phyloP scores from a whole-genome alignment of 169 alveolate species.

The Eimeria tenella region DNA sequence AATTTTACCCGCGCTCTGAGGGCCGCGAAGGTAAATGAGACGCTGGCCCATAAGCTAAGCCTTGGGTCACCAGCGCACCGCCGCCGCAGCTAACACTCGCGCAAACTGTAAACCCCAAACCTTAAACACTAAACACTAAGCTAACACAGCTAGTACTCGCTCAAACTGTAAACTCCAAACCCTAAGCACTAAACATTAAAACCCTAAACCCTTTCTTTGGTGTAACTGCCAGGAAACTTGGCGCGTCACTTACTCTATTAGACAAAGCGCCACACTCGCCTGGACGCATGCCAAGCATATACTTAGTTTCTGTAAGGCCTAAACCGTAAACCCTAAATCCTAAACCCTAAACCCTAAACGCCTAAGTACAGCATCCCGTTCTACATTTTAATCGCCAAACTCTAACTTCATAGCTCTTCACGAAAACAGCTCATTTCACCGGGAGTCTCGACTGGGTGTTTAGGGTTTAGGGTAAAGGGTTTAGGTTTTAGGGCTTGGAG shows the following conservation, averaged over 20 bases:
- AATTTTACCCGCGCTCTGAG: neutral
- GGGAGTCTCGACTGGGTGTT: neutral
- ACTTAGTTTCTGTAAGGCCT: slow-evolving; percentile 17
- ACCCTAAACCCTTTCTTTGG: neutral
- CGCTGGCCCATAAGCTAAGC: neutral
- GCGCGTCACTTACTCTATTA: neutral
- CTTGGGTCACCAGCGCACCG: no score
- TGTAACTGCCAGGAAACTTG: neutral
- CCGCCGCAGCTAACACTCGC: no score
- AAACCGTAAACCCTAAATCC: slow-evolving; percentile 49
- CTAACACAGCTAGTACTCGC: neutral
- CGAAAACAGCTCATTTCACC: neutral
- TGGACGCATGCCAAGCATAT: slow-evolving; percentile 17
- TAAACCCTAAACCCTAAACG: neutral
- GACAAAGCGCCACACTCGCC: neutral
- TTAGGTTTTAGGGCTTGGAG: slow-evolving; percentile 25
- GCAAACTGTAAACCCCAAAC: neutral
- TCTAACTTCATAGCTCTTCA: neutral
- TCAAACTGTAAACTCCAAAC: neutral
- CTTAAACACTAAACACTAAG: neutral
- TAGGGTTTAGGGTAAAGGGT: neutral
- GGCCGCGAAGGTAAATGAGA: slow-evolving; percentile 4
- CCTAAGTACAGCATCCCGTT: neutral
- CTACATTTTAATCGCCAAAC: neutral
- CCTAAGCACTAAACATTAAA: slow-evolving; percentile 41